Evolutionary conservation across 345 rosid genomes (phyloP), one percentile per base, ranked within the genome.

Genomic region (Arabis hirsuta): DNA sequence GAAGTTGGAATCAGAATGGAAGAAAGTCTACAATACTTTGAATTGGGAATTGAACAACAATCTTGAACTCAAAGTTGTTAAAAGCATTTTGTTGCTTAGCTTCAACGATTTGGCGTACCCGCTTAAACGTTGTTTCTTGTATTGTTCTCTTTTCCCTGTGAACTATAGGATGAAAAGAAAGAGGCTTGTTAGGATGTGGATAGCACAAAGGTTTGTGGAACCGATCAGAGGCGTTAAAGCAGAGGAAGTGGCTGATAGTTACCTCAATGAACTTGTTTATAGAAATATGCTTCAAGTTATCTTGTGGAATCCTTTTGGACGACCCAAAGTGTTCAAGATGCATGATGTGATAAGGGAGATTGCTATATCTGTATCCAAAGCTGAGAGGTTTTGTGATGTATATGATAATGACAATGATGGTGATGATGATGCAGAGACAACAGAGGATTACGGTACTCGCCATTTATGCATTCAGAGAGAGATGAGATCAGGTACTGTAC

Each of bases 281-380:
- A 72, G 82, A 53, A 79, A 65, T 54, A 55, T 83, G 81, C 78
- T 83, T 70, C 82, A 66, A 73, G 81, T 79, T n/a, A 66, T 52
- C n/a, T 13, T 10, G 22, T 67, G 78, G 69, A 79, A 81, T 53
- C 41, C 41, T 16, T 57, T 2, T 4, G 82, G 82, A 58, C 60
- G 77, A 20, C 80, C 81, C 4, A 73, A 55, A 27, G 51, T 11
- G 14, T 67, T 76, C 42, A 76, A 81, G 71, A 73, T 83, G 82
- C 86, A 83, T 54, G 81, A 83, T 57, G 63, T 83, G 41, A 12
- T 78, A 8, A 58, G 82, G 8, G 84, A 83, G 75, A 65, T 81
- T 34, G 82, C 87, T 20, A 38, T 82, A 38, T 71, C 71, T 14
- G 38, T 76, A 51, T 76, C 78, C 26, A 67, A 71, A 71, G 32